Conservation (phyloP, 2,329 filamentous ascomycete genomes). For the Tolypocladium ovalisporum region DNA sequence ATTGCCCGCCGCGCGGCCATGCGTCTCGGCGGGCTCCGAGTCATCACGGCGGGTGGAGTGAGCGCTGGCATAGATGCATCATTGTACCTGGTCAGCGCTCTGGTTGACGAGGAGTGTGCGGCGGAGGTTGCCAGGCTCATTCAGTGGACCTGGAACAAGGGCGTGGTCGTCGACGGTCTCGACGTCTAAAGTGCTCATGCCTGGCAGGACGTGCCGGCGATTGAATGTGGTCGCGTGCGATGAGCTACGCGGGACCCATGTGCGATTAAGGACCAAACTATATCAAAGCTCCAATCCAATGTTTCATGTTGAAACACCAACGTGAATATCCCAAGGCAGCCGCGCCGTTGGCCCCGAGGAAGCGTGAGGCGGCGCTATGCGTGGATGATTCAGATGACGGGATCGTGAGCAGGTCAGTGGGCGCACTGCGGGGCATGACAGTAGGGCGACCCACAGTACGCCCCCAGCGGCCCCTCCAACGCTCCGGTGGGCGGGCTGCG, state of each 20-base stretch:
- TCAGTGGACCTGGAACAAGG: constrained; percentile 81
- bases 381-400: neutral
- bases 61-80: constrained; percentile 74
- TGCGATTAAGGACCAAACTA: neutral
- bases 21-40: constrained; percentile 56
- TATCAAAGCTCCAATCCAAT: neutral
- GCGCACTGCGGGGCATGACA: neutral
- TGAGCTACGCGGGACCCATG: neutral
- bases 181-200: constrained; percentile 51
- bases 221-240: constrained; percentile 2
- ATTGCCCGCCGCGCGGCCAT: constrained; percentile 69
- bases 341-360: neutral
- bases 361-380: neutral
- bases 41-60: constrained; percentile 72
- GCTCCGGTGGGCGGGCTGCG: neutral
- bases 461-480: neutral
- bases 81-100: constrained; percentile 73
- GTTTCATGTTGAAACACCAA: neutral
- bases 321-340: neutral
- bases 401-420: neutral
- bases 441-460: no score
- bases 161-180: constrained; percentile 71
- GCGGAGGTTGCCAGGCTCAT: constrained; percentile 63
- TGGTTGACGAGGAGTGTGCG: constrained; percentile 68
- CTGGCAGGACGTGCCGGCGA: constrained; percentile 12